Conservation (phyloP, 169 alveolate species). For the Babesia divergens region DNA sequence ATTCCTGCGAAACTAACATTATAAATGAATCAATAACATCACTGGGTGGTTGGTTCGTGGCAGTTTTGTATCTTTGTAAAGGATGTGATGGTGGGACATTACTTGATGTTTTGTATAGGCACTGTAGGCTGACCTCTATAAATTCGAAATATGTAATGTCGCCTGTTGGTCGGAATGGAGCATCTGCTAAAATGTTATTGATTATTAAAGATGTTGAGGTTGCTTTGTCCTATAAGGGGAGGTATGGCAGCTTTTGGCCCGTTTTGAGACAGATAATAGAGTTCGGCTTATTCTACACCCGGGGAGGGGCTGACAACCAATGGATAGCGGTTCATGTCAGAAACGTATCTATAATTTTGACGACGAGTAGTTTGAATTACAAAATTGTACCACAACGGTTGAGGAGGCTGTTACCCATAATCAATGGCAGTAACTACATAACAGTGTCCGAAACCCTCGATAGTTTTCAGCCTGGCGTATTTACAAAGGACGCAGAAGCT, state of each 20-base stretch:
- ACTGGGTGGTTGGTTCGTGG: neutral
- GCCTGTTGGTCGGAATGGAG: neutral
- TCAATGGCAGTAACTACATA: neutral
- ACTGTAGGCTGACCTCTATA: neutral
- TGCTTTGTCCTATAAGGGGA: neutral
- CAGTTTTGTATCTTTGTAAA: neutral
- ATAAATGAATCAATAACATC: neutral
- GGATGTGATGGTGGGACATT: neutral
- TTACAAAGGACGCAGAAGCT: too few species aligned
- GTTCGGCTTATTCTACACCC: neutral
- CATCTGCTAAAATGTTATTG: neutral
- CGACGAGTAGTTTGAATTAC: neutral
- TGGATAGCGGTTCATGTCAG: slow-evolving; percentile 2
- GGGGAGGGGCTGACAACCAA: neutral
- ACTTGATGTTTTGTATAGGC: neutral
- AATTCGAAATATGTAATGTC: neutral
- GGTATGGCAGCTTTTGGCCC: neutral
- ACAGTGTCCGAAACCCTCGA: neutral
- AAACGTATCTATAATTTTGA: neutral
- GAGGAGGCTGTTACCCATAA: slow-evolving; percentile 1
- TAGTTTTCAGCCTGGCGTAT: neutral
- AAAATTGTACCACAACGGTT: neutral
- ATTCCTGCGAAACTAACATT: too few species aligned
- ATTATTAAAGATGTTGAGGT: neutral
- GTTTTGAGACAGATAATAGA: neutral